Conservation (phyloP, 2,329 filamentous ascomycete genomes). For the Thelonectria blattea region DNA sequence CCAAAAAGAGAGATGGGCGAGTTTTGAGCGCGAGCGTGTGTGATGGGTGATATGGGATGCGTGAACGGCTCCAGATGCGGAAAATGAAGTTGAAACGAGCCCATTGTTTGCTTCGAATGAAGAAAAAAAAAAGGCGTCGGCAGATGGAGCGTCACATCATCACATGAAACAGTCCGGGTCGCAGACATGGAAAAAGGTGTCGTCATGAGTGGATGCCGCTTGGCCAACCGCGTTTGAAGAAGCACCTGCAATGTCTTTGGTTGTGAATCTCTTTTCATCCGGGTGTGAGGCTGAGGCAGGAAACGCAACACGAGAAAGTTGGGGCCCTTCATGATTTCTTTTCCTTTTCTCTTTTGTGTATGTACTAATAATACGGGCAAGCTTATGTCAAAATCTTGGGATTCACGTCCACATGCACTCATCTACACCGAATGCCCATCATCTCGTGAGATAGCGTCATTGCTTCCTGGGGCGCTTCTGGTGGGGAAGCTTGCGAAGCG, state of each 20-base stretch:
- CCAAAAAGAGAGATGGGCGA: background rate
- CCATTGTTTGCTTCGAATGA: background rate
- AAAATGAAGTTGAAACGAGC: background rate
- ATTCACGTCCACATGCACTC: no score
- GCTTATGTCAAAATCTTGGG: background rate
- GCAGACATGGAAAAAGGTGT: conserved; percentile 5
- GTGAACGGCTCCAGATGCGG: background rate
- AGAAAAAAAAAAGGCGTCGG: background rate
- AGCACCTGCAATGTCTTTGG: background rate
- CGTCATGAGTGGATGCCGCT: conserved; percentile 10
- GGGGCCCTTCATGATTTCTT: background rate
- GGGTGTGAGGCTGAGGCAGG: background rate
- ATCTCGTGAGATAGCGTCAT: conserved; percentile 21
- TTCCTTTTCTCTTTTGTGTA: background rate
- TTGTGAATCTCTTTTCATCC: background rate
- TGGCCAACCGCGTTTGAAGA: background rate
- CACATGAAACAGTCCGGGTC: conserved; percentile 20
- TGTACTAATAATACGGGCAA: no score
- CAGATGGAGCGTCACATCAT: background rate
- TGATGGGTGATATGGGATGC: conserved; percentile 4
- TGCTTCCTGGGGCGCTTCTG: background rate
- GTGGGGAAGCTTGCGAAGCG: conserved; percentile 22
- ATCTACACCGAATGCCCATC: background rate
- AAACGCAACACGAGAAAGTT: background rate
- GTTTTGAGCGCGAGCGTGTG: background rate